Evolutionary conservation across 768 basidiomycete genomes (phyloP).

Genomic region (Boletellus emodensis): DNA sequence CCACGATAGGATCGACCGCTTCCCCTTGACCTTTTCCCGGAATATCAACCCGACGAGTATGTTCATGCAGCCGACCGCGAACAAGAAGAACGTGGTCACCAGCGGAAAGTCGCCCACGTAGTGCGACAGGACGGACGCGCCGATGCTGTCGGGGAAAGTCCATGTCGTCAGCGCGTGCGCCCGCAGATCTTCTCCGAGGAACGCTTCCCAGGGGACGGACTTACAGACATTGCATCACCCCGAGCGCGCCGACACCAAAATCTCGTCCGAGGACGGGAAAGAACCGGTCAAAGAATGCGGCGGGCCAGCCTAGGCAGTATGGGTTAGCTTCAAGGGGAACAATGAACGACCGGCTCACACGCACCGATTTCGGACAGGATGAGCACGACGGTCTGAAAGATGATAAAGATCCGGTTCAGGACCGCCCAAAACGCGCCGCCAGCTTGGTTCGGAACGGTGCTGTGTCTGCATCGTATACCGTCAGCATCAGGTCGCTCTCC

Average conservation of each 20-base stretch:
- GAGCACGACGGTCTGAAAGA: conserved; percentile 75
- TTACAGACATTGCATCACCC: conserved; percentile 82
- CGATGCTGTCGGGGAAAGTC: conserved; percentile 40
- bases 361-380: conserved; percentile 43
- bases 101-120: conserved; percentile 81
- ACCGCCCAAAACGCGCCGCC: conserved; percentile 93
- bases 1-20: conserved; percentile 68
- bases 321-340: not conserved
- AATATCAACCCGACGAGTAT: conserved; percentile 79
- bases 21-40: conserved; percentile 60
- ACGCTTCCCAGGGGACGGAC: conserved; percentile 21
- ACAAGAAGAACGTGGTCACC: conserved; percentile 82
- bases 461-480: conserved; percentile 39
- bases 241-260: conserved; percentile 85
- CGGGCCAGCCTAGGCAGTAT: conserved; percentile 56
- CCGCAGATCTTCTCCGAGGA: too few species aligned
- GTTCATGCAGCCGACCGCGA: conserved; percentile 79
- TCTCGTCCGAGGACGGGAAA: conserved; percentile 85
- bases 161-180: too few species aligned
- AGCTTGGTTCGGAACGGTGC: conserved; percentile 90
- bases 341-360: conserved; percentile 10
- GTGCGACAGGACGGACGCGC: conserved; percentile 69
- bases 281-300: conserved; percentile 75
- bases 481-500: not conserved
- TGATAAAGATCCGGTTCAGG: conserved; percentile 78